phyloP scores from a whole-genome alignment of 192 early-diverging fungal genomes.

The Rhizoclosmatium sp. region DNA sequence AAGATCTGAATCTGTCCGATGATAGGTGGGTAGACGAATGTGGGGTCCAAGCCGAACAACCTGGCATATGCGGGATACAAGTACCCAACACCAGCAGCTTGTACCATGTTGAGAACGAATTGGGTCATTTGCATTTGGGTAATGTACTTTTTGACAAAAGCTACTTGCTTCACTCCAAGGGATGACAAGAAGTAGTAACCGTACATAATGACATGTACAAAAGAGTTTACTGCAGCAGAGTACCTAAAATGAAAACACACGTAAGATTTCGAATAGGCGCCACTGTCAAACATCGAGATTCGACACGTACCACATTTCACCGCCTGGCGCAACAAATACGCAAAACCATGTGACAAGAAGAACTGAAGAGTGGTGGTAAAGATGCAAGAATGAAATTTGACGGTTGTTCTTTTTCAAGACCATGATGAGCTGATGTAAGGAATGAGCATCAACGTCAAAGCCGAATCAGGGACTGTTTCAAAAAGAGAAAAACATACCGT shows the following conservation, averaged over 20 bases:
- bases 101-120: slow-evolving; percentile 65
- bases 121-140: slow-evolving; percentile 73
- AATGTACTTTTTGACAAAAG: slow-evolving; percentile 70
- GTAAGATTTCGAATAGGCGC: slow-evolving; percentile 62
- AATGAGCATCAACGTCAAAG: slow-evolving; percentile 8
- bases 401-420: slow-evolving; percentile 73
- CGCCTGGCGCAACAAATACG: too few relatives aligned
- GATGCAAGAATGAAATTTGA: slow-evolving; percentile 71
- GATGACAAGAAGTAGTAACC: slow-evolving; percentile 68
- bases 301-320: not conserved
- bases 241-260: slow-evolving; percentile 66
- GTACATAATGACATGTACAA: slow-evolving; percentile 76
- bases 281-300: slow-evolving; percentile 20
- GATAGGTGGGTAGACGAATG: not conserved
- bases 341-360: slow-evolving; percentile 1
- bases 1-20: slow-evolving; percentile 57
- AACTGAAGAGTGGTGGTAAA: slow-evolving; percentile 73
- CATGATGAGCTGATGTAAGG: slow-evolving; percentile 57
- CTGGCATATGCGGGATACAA: slow-evolving; percentile 53
- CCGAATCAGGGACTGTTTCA: not conserved
- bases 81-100: slow-evolving; percentile 48
- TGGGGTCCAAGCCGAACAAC: slow-evolving; percentile 41
- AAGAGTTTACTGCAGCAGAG: slow-evolving; percentile 56
- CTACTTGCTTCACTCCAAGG: slow-evolving; percentile 60
- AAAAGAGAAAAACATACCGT: slow-evolving; percentile 43